A percentile compares a stretch with the other conserved stretches of the same genome.
These are phyloP conservation scores for Pichia sp. DNA, from an alignment of 1,139 yeast genomes.

Conservation along the genomic window DNA sequence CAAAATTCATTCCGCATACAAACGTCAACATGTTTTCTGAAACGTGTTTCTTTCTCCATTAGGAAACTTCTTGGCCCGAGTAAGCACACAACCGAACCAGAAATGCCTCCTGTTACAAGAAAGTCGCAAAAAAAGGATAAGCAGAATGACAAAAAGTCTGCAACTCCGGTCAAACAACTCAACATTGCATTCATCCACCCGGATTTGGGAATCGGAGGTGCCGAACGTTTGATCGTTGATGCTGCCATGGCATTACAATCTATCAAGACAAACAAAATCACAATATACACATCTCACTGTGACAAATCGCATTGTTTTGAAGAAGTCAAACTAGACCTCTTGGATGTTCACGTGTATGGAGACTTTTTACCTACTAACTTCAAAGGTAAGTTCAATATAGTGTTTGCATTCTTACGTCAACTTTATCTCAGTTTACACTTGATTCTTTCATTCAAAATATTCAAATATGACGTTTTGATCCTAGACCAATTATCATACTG, in stretches of 20 bases:
- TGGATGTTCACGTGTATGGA: constrained; percentile 74
- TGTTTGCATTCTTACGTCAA: constrained; percentile 85
- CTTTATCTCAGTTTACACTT: constrained; percentile 57
- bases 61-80: too few species aligned
- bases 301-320: constrained; percentile 87
- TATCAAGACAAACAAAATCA: constrained; percentile 58
- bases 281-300: constrained; percentile 86
- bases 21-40: too few species aligned
- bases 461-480: constrained; percentile 64
- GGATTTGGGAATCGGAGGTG: constrained; percentile 96
- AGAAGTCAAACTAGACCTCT: constrained; percentile 59
- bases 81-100: neutral
- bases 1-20: too few species aligned
- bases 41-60: too few species aligned
- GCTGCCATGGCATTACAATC: constrained; percentile 87
- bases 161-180: too few species aligned
- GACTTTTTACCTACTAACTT: constrained; percentile 77
- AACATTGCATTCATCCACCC: constrained; percentile 88
- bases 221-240: constrained; percentile 93
- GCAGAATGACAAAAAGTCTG: too few species aligned
- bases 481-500: constrained; percentile 90
- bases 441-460: constrained; percentile 46
- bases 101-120: neutral
- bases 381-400: constrained; percentile 65
- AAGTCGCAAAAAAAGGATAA: neutral